Evolutionary conservation across 2,329 filamentous ascomycete species (phyloP), one percentile per base, ranked within the genome.

Genomic region (Ophiocordyceps australis): DNA sequence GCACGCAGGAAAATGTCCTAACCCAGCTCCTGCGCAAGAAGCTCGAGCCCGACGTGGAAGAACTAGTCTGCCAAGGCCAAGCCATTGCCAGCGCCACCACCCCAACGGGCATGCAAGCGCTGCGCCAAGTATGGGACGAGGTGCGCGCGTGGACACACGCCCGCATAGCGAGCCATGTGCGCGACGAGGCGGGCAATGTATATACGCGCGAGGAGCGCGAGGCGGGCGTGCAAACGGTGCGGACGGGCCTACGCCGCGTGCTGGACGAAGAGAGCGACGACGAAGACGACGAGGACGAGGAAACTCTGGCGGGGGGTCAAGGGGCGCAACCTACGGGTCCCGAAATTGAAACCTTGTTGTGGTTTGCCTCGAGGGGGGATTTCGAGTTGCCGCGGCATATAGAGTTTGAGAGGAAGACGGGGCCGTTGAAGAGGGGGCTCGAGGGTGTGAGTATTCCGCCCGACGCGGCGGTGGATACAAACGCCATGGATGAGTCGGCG

Each of bases 11-110:
- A 45, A 52, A 48, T 25, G 59, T 80, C 4, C 60, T 86, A 2
- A 59, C 66, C 15, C 67, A 75, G 38, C 58, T 92, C 3, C 57
- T 91, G 17, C 74, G 81, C 20, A 91, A 89, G 51, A 89, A 89
- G 45, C 62, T 83, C 25, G 81, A 89, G 36, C 79, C 80, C 0
- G 62, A 68, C 14, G 72, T 83, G 12, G 78, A 85, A 43, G 69
- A 73, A 29, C 74, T 75, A 52, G 71, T 86, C 15, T 65, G 70
- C 14, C 55, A 70, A 26, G 75, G 72, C 2, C 63, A 66, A 19
- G 57, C 57, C 30, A 54, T 55, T 16, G 56, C 57, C 9, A 42
- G 38, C 11, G 35, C 43, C 15, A 46, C 42, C 5, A 59, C 31
- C 38, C 54, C 55, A 2, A 60, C 73, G 26, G 54, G 53, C 16